A percentile compares a stretch with the other conserved stretches of the same genome.
Evolutionary conservation across 352 stramenopile genomes (phyloP).

Genomic region (Phytophthora litchii): DNA sequence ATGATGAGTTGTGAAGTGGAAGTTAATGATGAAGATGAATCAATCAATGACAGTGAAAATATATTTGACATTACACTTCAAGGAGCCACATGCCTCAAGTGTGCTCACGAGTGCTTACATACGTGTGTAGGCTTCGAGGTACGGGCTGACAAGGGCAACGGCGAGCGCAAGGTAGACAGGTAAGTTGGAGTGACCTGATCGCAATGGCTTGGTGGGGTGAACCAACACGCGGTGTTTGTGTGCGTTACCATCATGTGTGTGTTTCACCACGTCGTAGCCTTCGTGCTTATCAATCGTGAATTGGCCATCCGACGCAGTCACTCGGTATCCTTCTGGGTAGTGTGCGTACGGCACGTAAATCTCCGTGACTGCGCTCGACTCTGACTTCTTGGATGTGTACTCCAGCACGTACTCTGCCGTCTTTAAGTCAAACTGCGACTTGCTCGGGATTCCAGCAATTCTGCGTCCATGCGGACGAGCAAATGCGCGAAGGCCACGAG

Average conservation of each 20-base stretch:
- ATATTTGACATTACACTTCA: constrained; percentile 9
- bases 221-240: constrained; percentile 39
- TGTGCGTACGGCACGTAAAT: constrained; percentile 40
- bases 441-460: constrained; percentile 64
- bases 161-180: constrained; percentile 29
- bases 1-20: constrained; percentile 36
- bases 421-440: constrained; percentile 56
- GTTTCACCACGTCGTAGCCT: constrained; percentile 47
- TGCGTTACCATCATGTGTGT: constrained; percentile 35
- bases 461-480: constrained; percentile 63
- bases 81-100: background rate
- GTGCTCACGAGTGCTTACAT: constrained; percentile 6
- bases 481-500: constrained; percentile 56
- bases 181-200: constrained; percentile 17
- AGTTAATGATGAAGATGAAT: constrained; percentile 1
- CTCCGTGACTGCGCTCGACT: constrained; percentile 22
- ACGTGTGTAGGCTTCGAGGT: constrained; percentile 25
- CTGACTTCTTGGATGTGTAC: constrained; percentile 33
- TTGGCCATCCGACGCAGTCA: constrained; percentile 31
- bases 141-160: constrained; percentile 30
- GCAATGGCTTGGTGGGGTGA: constrained; percentile 15
- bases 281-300: constrained; percentile 42
- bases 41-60: constrained; percentile 21
- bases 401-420: constrained; percentile 56
- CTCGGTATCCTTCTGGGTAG: constrained; percentile 37